Evolutionary conservation across 2,329 filamentous ascomycete genomes (phyloP).

Genomic region (Aspergillus aculeatinus): DNA sequence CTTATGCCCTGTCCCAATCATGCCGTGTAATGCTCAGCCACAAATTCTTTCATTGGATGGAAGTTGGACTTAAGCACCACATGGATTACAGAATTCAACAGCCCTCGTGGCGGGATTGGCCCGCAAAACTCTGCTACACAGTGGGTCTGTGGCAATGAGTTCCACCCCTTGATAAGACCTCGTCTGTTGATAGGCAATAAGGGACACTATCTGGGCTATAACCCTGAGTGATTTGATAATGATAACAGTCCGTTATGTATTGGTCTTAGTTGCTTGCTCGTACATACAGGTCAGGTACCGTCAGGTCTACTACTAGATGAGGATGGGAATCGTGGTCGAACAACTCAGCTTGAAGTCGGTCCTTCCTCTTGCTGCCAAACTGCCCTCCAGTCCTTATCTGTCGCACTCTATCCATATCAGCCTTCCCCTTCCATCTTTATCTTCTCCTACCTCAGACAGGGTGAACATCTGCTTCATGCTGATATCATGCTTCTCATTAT

Average conservation of each 20-base stretch:
- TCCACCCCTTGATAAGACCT: constrained; percentile 12
- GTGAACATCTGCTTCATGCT: background rate
- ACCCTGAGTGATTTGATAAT: constrained; percentile 9
- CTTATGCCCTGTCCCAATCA: constrained; percentile 7
- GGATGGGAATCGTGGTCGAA: too few relatives aligned
- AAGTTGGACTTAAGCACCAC: constrained; percentile 9
- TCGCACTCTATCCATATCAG: background rate
- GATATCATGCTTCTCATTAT: background rate
- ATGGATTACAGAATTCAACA: constrained; percentile 2
- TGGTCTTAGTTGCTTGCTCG: background rate
- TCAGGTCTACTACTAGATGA: background rate
- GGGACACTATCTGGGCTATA: background rate
- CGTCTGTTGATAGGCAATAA: constrained; percentile 11
- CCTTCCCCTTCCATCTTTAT: background rate
- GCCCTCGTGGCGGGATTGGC: constrained; percentile 2
- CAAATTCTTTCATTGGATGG: background rate
- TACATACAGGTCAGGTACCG: background rate
- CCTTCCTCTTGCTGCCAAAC: background rate
- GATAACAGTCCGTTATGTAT: constrained; percentile 9
- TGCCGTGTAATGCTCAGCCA: background rate
- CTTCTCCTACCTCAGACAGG: background rate
- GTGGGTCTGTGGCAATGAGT: constrained; percentile 3
- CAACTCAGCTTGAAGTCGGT: background rate
- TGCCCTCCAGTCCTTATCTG: background rate
- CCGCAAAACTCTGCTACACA: background rate